phyloP scores from a whole-genome alignment of 305 asterid species.

The Solanum hybrid region DNA sequence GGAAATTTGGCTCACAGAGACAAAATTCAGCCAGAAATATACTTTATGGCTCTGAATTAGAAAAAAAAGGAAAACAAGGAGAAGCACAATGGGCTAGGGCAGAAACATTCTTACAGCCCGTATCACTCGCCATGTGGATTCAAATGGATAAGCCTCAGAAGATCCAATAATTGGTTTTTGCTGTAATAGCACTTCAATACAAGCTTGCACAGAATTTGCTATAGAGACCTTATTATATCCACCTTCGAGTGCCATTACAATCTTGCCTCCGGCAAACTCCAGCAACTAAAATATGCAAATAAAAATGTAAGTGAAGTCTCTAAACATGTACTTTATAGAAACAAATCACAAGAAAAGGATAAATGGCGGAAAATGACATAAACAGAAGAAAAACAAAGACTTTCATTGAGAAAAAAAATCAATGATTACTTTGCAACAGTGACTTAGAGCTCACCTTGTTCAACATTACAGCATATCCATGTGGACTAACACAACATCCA shows the following conservation, averaged over 20 bases:
- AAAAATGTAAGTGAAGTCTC: neutral
- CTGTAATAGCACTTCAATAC: slow-evolving; percentile 62
- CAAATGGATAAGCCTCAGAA: slow-evolving; percentile 55
- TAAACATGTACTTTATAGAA: neutral
- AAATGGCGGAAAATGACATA: neutral
- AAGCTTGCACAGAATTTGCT: slow-evolving; percentile 70
- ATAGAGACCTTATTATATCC: slow-evolving; percentile 79
- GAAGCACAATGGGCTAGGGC: neutral
- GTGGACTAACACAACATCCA: slow-evolving; percentile 77
- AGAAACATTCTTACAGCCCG: slow-evolving; percentile 32
- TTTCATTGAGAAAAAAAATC: neutral
- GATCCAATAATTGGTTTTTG: slow-evolving; percentile 43
- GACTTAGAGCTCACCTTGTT: slow-evolving; percentile 46
- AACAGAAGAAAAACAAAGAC: neutral
- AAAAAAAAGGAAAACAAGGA: neutral
- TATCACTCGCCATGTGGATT: slow-evolving; percentile 84
- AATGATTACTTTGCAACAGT: neutral
- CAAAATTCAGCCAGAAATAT: neutral
- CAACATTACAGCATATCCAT: slow-evolving; percentile 81
- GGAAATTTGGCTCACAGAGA: neutral
- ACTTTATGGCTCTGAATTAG: neutral
- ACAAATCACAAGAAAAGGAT: neutral
- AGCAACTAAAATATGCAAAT: slow-evolving; percentile 44
- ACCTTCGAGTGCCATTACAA: slow-evolving; percentile 98
- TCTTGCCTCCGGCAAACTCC: slow-evolving; percentile 82